Percentiles rank a stretch among this genome's conserved stretches.
Evolutionary conservation across 352 stramenopile species (phyloP).

Genomic region (Phytopythium kandeliae): DNA sequence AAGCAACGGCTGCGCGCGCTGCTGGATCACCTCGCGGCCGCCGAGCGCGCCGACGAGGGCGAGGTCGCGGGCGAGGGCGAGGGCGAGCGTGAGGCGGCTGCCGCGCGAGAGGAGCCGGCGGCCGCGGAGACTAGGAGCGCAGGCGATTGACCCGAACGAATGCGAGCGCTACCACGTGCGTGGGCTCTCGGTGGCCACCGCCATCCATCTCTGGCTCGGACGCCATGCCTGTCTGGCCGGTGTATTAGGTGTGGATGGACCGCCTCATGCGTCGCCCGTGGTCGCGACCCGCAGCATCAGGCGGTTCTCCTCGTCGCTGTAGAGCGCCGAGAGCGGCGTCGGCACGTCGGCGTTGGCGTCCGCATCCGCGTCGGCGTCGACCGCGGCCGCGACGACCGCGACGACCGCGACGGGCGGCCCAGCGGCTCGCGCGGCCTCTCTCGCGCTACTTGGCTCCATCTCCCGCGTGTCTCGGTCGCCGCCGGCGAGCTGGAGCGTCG

Average conservation of each 20-base stretch:
- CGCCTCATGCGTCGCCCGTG: neutral
- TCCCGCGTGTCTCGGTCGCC: too few species aligned
- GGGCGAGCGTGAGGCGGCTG: too few species aligned
- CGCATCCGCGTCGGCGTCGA: too few species aligned
- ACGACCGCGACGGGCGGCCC: conserved; percentile 1
- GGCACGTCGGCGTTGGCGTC: too few species aligned
- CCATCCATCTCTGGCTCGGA: too few species aligned
- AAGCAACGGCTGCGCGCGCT: conserved; percentile 30
- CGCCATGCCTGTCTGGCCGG: neutral
- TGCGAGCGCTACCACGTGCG: neutral
- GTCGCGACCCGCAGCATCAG: conserved; percentile 45
- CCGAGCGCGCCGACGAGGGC: neutral
- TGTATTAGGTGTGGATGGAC: neutral
- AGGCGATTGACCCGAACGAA: neutral
- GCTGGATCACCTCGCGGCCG: conserved; percentile 25
- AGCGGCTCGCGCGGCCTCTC: too few species aligned
- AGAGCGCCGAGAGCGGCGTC: conserved; percentile 59
- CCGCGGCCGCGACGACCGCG: too few species aligned
- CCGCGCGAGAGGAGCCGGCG: neutral
- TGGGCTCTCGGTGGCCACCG: too few species aligned
- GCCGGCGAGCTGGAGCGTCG: neutral
- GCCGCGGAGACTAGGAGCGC: neutral
- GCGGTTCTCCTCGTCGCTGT: conserved; percentile 65
- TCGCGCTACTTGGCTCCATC: too few species aligned
- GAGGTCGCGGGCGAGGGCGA: too few species aligned